Percentiles rank a stretch among this genome's conserved stretches.
phyloP scores from a whole-genome alignment of 352 stramenopile genomes.

The Pilasporangium apinafurcum region DNA sequence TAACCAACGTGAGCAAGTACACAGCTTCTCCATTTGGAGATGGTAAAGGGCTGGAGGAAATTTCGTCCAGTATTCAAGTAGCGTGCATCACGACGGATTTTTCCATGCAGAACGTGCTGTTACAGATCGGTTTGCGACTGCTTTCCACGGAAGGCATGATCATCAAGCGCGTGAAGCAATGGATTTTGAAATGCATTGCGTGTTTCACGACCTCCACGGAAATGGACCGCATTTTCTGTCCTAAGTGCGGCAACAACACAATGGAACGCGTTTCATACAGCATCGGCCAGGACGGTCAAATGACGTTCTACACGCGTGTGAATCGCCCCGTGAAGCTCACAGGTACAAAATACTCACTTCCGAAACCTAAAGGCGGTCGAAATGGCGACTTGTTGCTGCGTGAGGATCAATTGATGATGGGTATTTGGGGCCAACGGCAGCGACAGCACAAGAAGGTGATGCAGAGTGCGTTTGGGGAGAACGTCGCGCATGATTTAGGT shows the following conservation, averaged over 20 bases:
- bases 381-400: slow-evolving; percentile 95
- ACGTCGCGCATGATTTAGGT: slow-evolving; percentile 91
- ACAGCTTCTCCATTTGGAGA: slow-evolving; percentile 71
- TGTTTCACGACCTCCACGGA: slow-evolving; percentile 95
- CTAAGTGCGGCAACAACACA: slow-evolving; percentile 93
- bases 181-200: slow-evolving; percentile 95
- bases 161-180: slow-evolving; percentile 89
- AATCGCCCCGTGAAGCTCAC: slow-evolving; percentile 87
- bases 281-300: slow-evolving; percentile 89
- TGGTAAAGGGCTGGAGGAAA: slow-evolving; percentile 51
- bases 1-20: slow-evolving; percentile 56
- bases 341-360: slow-evolving; percentile 97
- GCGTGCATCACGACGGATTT: slow-evolving; percentile 87
- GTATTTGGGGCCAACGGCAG: slow-evolving; percentile 94
- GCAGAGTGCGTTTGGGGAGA: slow-evolving; percentile 93
- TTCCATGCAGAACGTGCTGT: slow-evolving; percentile 87
- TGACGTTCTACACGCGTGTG: slow-evolving; percentile 80
- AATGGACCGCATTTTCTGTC: slow-evolving; percentile 94
- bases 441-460: slow-evolving; percentile 90
- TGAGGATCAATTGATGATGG: slow-evolving; percentile 96
- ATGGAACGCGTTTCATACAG: slow-evolving; percentile 94
- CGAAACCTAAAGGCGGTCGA: slow-evolving; percentile 90
- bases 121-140: slow-evolving; percentile 84
- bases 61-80: slow-evolving; percentile 41
- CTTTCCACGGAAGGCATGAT: slow-evolving; percentile 80